phyloP scores from a whole-genome alignment of 805 yeast genomes.

The Starmerella apis region DNA sequence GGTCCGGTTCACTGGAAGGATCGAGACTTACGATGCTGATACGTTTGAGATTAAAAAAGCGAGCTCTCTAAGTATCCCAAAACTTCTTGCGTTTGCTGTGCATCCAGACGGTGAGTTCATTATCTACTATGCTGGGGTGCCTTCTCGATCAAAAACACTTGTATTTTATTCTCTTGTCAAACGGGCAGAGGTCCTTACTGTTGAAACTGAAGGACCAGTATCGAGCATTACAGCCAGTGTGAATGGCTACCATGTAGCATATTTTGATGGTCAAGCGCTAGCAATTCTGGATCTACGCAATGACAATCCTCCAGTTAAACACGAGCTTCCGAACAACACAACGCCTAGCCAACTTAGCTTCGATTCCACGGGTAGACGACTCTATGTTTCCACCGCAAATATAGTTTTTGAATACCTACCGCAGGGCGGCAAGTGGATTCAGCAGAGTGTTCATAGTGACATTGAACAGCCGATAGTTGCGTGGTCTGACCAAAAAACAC shows the following conservation, averaged over 20 bases:
- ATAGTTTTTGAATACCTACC: background rate
- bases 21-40: background rate
- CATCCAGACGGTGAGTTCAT: slow-evolving; percentile 7
- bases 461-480: background rate
- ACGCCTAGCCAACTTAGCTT: background rate
- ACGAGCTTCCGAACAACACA: background rate
- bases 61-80: background rate
- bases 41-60: background rate
- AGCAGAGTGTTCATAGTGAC: background rate
- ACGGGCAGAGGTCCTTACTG: background rate
- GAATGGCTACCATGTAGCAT: slow-evolving; percentile 3
- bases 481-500: background rate
- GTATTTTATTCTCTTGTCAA: background rate
- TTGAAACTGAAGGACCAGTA: background rate
- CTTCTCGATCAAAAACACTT: background rate
- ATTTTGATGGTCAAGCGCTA: background rate
- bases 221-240: background rate
- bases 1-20: background rate
- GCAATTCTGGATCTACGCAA: slow-evolving; percentile 1
- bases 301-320: background rate
- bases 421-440: background rate
- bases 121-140: background rate
- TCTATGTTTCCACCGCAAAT: background rate
- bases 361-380: slow-evolving; percentile 3
- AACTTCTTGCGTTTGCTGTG: background rate